Evolutionary conservation across 2,329 filamentous ascomycete species (phyloP).

Genomic region (Monilinia polystroma): DNA sequence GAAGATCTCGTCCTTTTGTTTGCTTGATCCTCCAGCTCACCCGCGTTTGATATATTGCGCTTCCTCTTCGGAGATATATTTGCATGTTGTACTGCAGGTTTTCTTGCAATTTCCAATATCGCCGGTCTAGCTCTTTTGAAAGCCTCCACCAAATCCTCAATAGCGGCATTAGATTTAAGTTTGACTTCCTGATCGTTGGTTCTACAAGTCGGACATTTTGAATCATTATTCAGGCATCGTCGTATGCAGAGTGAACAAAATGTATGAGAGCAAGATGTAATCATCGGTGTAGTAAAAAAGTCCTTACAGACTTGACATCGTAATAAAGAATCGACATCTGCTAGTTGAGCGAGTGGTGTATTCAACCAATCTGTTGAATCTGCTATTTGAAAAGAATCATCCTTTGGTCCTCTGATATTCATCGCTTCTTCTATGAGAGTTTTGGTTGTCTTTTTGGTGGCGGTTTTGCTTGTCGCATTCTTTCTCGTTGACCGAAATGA

Average conservation of each 20-base stretch:
- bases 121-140: constrained; percentile 66
- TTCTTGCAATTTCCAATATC: constrained; percentile 63
- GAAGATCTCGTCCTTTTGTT: constrained; percentile 55
- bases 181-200: constrained; percentile 78
- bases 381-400: constrained; percentile 49
- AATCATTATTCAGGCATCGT: constrained; percentile 75
- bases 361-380: constrained; percentile 84
- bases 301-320: constrained; percentile 98
- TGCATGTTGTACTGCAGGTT: constrained; percentile 38
- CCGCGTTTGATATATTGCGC: constrained; percentile 36
- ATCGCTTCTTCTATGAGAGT: constrained; percentile 19
- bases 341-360: constrained; percentile 65
- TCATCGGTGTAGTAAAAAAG: constrained; percentile 91
- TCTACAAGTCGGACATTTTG: constrained; percentile 85
- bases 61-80: constrained; percentile 53
- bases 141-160: constrained; percentile 80
- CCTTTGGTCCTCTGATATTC: constrained; percentile 23
- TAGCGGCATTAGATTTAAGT: constrained; percentile 77
- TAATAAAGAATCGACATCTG: constrained; percentile 76
- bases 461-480: constrained; percentile 24
- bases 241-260: constrained; percentile 97
- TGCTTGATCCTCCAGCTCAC: constrained; percentile 39
- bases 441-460: neutral
- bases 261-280: constrained; percentile 91
- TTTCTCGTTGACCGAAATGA: constrained; percentile 13